phyloP scores from a whole-genome alignment of 83 land plant genomes.

The Picea abies region DNA sequence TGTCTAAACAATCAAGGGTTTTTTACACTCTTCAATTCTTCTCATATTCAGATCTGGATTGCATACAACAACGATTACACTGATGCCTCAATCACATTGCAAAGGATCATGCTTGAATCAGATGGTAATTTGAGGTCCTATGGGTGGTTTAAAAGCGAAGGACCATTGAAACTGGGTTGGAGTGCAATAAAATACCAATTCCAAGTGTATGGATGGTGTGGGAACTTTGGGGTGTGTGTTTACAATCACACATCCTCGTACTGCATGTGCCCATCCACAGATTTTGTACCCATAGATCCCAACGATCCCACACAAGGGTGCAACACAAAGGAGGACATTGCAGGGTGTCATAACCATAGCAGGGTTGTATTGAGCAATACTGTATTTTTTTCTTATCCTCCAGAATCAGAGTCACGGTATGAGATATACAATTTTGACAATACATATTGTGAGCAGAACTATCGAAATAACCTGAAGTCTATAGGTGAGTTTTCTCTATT shows the following conservation, averaged over 20 bases:
- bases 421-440: conserved; percentile 33
- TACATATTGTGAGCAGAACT: conserved; percentile 37
- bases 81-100: conserved; percentile 17
- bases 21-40: no score
- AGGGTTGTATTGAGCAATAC: conserved; percentile 44
- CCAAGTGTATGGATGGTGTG: no score
- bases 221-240: no score
- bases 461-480: no score
- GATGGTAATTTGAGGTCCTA: no score
- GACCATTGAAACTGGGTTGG: conserved; percentile 26
- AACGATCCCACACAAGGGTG: conserved; percentile 46
- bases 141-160: conserved; percentile 21
- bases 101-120: conserved; percentile 38
- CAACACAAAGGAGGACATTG: conserved; percentile 35
- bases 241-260: conserved; percentile 44
- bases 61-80: conserved; percentile 26
- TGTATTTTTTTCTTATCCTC: no score
- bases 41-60: no score
- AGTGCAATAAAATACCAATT: conserved; percentile 54
- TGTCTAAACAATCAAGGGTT: no score
- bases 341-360: conserved; percentile 29
- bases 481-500: no score
- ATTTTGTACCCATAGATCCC: conserved; percentile 43
- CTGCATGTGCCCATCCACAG: no score
- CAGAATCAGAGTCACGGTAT: conserved; percentile 8